phyloP scores from a whole-genome alignment of 768 basidiomycete species.

The Crassisporium funariophilum region DNA sequence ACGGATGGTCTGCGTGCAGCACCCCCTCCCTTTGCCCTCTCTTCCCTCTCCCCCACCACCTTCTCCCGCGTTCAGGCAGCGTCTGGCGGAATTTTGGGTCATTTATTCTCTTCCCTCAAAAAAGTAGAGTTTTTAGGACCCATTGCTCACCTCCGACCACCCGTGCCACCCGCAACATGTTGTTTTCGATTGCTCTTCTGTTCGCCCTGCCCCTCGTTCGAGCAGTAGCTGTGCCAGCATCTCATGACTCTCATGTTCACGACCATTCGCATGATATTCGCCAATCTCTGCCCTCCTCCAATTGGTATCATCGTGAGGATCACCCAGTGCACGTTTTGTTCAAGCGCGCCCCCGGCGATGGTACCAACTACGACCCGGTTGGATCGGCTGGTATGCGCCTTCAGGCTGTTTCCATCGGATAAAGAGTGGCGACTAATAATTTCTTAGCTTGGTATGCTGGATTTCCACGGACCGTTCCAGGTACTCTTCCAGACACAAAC shows the following conservation, averaged over 20 bases:
- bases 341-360: conserved; percentile 54
- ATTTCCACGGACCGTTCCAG: conserved; percentile 47
- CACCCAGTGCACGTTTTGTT: conserved; percentile 69
- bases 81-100: conserved; percentile 6
- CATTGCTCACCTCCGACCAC: background rate
- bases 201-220: conserved; percentile 25
- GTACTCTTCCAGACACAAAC: conserved; percentile 45
- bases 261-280: conserved; percentile 31
- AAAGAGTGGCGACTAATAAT: conserved; percentile 1
- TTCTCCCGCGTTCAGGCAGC: conserved; percentile 12
- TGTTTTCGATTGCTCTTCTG: conserved; percentile 25
- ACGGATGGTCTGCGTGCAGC: conserved; percentile 18
- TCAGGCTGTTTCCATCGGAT: background rate
- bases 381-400: conserved; percentile 57
- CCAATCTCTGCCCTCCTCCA: conserved; percentile 32
- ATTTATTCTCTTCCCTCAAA: conserved; percentile 4
- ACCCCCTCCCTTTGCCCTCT: conserved; percentile 4
- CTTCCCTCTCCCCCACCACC: conserved; percentile 3
- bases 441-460: conserved; percentile 58
- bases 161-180: conserved; percentile 16
- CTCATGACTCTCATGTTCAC: conserved; percentile 25
- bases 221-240: conserved; percentile 23
- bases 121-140: background rate
- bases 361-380: conserved; percentile 50
- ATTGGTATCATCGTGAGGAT: conserved; percentile 64